Base-by-base conservation (phyloP, 768 basidiomycete genomes). In the Tephrocybe sp. region DNA sequence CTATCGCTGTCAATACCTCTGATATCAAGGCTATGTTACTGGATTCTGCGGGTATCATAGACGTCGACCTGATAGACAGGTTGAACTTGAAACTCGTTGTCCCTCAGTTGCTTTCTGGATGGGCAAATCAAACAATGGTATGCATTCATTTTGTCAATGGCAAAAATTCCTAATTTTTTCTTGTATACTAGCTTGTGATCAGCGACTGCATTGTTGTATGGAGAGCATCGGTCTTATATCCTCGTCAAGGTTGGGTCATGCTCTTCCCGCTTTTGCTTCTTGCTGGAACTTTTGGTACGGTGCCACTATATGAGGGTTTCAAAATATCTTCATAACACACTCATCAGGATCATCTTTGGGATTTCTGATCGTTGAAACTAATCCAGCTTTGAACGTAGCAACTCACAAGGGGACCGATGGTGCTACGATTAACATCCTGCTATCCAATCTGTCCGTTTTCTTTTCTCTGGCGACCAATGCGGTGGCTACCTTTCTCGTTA, bases 211-310 rank as follows among this genome's bases (percentile, higher is more conserved):
- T 46, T 13, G 22, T 46, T 24, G n/a, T 46, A 10, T 46, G 45
- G 45, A 46, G 45, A 34, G 45, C 33, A 22, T 46, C 31, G 45
- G 45, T 37, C 23, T 34, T 46, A 19, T 46, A 34, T 16, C 21
- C 24, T 13, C 19, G 24, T 36, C 45, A 24, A 13, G 9, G 13
- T 1, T 37, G 45, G 45, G 23, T 46, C n/a, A 37, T 46, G 23
- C 3, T 46, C 7, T 5, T 46, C 8, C 45, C 45, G 2, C 45
- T 46, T 34, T 16, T 46, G 3, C 34, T 46, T 6, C 21, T 46
- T 13, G 33, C 23, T 42, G 41, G 24, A 42, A 42, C 41, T 6
- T 27, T 27, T 12, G 41, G 41, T 27, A 42, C 9, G 41, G 8
- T 16, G 18, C n/a, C 27, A 29, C 27, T 5, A 11, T 5, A 9